Percentiles rank a stretch among this genome's conserved stretches.
phyloP scores from a whole-genome alignment of 108 stramenopile species.

The Ochromonas danica region DNA sequence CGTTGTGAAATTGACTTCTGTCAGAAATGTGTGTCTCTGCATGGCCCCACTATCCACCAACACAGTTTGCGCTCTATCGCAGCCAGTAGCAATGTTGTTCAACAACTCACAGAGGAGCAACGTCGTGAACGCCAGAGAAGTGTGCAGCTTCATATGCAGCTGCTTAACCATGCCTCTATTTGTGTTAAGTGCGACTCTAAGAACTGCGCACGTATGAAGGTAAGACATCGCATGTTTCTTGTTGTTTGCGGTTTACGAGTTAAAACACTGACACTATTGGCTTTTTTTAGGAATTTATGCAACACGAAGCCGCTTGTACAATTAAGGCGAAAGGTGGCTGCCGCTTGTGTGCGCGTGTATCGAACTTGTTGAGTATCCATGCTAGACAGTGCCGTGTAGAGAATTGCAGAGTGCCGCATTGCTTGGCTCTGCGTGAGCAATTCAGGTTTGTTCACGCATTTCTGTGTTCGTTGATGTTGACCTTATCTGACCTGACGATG shows the following conservation, averaged over 20 bases:
- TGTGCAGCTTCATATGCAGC: conserved; percentile 92
- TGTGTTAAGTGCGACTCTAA: conserved; percentile 82
- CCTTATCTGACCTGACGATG: background rate
- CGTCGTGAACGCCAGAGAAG: conserved; percentile 83
- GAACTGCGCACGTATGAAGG: conserved; percentile 98
- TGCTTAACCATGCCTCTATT: conserved; percentile 84
- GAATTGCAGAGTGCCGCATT: conserved; percentile 86
- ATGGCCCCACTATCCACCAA: conserved; percentile 1
- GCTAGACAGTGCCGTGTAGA: conserved; percentile 83
- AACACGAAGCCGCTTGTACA: conserved; percentile 63
- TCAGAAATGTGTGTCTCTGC: background rate
- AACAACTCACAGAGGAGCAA: conserved; percentile 78
- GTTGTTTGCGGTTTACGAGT: background rate
- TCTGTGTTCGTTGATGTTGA: conserved; percentile 10
- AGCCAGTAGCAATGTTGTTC: background rate
- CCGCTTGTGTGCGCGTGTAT: conserved; percentile 91
- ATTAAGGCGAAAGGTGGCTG: conserved; percentile 76
- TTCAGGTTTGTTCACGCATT: conserved; percentile 35
- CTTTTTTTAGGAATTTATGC: background rate
- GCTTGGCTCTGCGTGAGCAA: conserved; percentile 83
- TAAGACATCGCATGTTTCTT: conserved; percentile 33
- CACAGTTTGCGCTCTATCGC: background rate
- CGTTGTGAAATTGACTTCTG: conserved; percentile 21
- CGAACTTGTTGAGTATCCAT: conserved; percentile 94
- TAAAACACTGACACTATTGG: background rate